These are phyloP conservation scores for Cadophora sp. DNA, from an alignment of 2,329 filamentous ascomycete genomes.

Conservation along the genomic window DNA sequence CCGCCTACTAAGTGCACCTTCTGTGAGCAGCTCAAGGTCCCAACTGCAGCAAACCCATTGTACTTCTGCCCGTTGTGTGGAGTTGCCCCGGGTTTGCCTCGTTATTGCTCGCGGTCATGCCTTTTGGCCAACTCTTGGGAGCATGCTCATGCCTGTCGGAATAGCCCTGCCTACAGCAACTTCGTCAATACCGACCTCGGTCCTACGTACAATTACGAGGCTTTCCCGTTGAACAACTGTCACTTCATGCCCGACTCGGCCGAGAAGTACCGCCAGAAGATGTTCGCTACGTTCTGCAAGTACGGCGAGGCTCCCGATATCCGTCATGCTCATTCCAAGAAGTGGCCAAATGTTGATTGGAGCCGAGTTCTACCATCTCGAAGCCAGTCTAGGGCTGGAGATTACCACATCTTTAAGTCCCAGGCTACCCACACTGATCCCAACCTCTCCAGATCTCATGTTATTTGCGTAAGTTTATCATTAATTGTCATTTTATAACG, in stretches of 20 bases:
- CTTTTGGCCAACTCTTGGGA: constrained; percentile 35
- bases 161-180: constrained; percentile 20
- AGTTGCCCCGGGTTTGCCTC: constrained; percentile 25
- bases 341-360: constrained; percentile 12
- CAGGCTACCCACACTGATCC: constrained; percentile 17
- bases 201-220: constrained; percentile 23
- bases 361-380: constrained; percentile 24
- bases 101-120: constrained; percentile 41
- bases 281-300: constrained; percentile 38
- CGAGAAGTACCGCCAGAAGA: constrained; percentile 38
- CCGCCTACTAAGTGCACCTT: constrained; percentile 19
- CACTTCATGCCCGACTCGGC: constrained; percentile 13
- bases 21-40: constrained; percentile 13
- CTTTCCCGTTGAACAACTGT: constrained; percentile 22
- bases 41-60: constrained; percentile 25
- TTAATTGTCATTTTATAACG: not conserved
- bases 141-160: constrained; percentile 33
- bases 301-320: constrained; percentile 37
- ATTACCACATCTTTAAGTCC: constrained; percentile 42
- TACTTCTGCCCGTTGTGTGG: constrained; percentile 38
- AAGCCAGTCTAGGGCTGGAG: constrained; percentile 31
- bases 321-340: constrained; percentile 33
- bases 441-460: constrained; percentile 31
- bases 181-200: not conserved
- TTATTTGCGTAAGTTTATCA: constrained; percentile 37